Base-by-base conservation (phyloP, 2,329 filamentous ascomycete species). In the Pseudogymnoascus sp. region DNA sequence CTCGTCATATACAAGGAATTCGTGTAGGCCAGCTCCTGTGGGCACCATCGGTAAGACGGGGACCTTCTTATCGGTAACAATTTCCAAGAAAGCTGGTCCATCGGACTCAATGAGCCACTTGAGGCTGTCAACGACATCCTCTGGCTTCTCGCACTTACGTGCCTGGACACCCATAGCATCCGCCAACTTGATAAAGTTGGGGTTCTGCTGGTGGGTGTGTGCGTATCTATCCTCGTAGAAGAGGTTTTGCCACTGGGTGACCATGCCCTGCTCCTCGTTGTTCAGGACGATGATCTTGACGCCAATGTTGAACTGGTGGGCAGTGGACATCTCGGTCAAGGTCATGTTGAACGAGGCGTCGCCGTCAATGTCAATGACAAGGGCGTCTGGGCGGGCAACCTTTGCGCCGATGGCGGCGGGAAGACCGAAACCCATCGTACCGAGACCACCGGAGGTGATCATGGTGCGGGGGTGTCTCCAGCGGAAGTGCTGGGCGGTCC, bases 311-410 rank as follows among this genome's bases (percentile, higher is more conserved):
- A 97, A 97, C 78, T 99, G 92, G 7, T 90, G 85, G 44, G 92
- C 92, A 1, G 93, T 97, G 53, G 89, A 90, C 62, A 99, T 86
- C 79, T 99, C 94, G 1, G 93, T 97, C 65, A 97, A 82, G 5
- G 94, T 97, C 94, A 99, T 97, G 82, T 91, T 91, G 81, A 99
- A 97, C 3, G 92, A 97, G n/a, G 93, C 94, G 75, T 97, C 94
- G 66, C 94, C 94, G 74, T 99, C 94, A 71, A 97, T 95, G 75
- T 97, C 93, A 65, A 97, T 86, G 65, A 97, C 93, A 60, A 74
- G 67, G 35, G 68, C 68, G 21, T 74, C 74, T 2, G 88, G 87
- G 53, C 82, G 82, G 16, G 87, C 89, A 60, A 96, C 93, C 82
- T 97, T 97, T 71, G 92, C 92, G 66, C 94, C 94, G 68, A 97